These are phyloP conservation scores for Ligustrum vulgare DNA, from an alignment of 257 asterid species.

Conservation along the genomic window DNA sequence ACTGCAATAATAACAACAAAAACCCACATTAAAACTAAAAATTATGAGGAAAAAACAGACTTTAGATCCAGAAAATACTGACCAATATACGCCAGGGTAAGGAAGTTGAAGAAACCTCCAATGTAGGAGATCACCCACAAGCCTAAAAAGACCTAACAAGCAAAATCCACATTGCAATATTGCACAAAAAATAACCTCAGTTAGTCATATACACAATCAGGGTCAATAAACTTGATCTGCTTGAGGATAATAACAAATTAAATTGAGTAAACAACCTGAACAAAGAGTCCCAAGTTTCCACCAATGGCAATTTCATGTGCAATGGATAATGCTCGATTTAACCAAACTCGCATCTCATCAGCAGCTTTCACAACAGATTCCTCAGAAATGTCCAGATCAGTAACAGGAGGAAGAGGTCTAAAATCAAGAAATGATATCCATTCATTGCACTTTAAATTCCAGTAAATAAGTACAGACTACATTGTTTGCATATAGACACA, in stretches of 20 bases:
- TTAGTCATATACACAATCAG: slow-evolving; percentile 10
- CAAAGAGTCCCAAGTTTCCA: slow-evolving; percentile 61
- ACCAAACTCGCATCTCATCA: slow-evolving; percentile 67
- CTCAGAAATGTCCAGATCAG: slow-evolving; percentile 78
- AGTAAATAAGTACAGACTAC: slow-evolving; percentile 7
- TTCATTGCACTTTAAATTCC: slow-evolving; percentile 11
- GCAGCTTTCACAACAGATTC: slow-evolving; percentile 68
- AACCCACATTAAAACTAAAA: slow-evolving; percentile 2
- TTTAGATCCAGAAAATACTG: slow-evolving; percentile 26
- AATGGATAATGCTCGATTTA: slow-evolving; percentile 59
- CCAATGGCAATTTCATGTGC: slow-evolving; percentile 72
- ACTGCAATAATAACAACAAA: slow-evolving; percentile 44
- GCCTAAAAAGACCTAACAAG: slow-evolving; percentile 61
- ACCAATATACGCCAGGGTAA: slow-evolving; percentile 74
- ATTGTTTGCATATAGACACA: neutral
- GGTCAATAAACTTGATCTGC: slow-evolving; percentile 11
- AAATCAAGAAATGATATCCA: slow-evolving; percentile 22
- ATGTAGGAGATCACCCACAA: slow-evolving; percentile 70
- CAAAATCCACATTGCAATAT: slow-evolving; percentile 18
- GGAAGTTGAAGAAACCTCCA: slow-evolving; percentile 78
- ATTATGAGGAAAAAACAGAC: neutral
- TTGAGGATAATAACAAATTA: slow-evolving; percentile 20
- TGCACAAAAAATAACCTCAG: slow-evolving; percentile 3
- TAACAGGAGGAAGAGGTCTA: slow-evolving; percentile 98
- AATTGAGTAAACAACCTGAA: slow-evolving; percentile 46